Evolutionary conservation across 23 red algal species (phyloP), one percentile per base, ranked within the genome.

Genomic region (Chondrus crispus): DNA sequence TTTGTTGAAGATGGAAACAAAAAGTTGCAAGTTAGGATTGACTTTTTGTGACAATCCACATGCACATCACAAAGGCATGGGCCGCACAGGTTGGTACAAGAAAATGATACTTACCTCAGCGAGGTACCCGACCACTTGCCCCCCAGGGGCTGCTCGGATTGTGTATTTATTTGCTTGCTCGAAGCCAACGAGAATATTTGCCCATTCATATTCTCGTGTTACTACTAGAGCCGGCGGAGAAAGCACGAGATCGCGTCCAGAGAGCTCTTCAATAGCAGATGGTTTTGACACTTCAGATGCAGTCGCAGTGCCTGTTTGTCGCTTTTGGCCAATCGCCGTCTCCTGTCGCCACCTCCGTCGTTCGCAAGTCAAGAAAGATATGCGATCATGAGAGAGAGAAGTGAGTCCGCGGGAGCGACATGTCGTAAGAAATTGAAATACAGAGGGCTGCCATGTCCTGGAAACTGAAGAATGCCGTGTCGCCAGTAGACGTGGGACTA

Each of bases 111-210:
- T 37, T 89, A 89, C 85, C 71, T 98, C 97, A 26, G 97, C 97
- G 36, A 98, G 88, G 45, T 84, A 98, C 1, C 97, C 97, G 19
- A 95, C 97, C 5, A 98, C 80, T 41, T 85, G 35, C 28, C 97
- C 97, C 42, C 93, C 97, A 13, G 95, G 95, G 8, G 95, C 91
- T 9, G 93, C 87, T 24, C 95, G 90, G 20, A 98, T 88, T 0
- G 97, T 91, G 45, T 98, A 98, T 68, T 93, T 92, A 62, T 98
- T 98, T 4, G 97, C 97, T 73, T 98, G 97, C 82, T 98, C 97
- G 63, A 93, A 98, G 19, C 97, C 97, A 68, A 98, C 47, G 14
- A 98, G 42, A 28, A 98, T 87, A 81, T 96, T 98, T 10, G 89
- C 97, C 89, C 88, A 98, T 45, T 98, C 97, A 53, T 93, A 88